These are phyloP conservation scores for Coleophoma eucalyptorum DNA, from an alignment of 2,329 filamentous ascomycete genomes.

Conservation along the genomic window DNA sequence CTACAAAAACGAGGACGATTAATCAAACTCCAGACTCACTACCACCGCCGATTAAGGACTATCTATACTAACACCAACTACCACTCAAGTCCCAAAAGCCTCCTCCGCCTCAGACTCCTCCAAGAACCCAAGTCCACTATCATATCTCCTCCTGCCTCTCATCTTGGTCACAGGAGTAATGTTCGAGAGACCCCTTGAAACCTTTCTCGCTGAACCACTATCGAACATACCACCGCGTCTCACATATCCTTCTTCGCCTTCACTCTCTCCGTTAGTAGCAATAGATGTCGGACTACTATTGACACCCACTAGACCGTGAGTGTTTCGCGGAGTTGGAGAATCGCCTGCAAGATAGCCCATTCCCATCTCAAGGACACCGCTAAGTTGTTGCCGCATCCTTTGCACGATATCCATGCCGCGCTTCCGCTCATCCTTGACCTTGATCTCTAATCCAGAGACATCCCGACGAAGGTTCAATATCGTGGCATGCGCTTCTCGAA, in stretches of 20 bases:
- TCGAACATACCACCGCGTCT: slow-evolving; percentile 17
- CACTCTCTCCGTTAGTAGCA: neutral
- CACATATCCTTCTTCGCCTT: slow-evolving; percentile 5
- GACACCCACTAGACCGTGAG: neutral
- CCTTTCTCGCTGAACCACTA: slow-evolving; percentile 6
- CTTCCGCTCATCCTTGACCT: slow-evolving; percentile 43
- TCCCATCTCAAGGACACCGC: slow-evolving; percentile 42
- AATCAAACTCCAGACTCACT: no score
- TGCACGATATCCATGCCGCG: slow-evolving; percentile 42
- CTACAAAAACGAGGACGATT: no score
- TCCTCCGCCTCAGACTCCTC: slow-evolving; percentile 44
- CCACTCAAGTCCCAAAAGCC: neutral
- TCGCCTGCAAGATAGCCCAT: slow-evolving; percentile 34
- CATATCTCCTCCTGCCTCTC: slow-evolving; percentile 43
- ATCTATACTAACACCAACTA: no score
- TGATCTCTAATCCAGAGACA: slow-evolving; percentile 30
- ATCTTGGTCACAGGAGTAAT: slow-evolving; percentile 7
- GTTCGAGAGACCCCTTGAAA: no score
- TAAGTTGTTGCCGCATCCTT: slow-evolving; percentile 47
- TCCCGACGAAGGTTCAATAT: slow-evolving; percentile 21
- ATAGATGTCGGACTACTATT: neutral
- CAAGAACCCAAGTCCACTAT: slow-evolving; percentile 52
- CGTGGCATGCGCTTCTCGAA: slow-evolving; percentile 43
- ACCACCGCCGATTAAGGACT: no score
- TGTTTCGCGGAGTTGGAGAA: slow-evolving; percentile 2